Evolutionary conservation across 495 filamentous ascomycete species (phyloP).

Genomic region (Aspergillus coremiiformis): DNA sequence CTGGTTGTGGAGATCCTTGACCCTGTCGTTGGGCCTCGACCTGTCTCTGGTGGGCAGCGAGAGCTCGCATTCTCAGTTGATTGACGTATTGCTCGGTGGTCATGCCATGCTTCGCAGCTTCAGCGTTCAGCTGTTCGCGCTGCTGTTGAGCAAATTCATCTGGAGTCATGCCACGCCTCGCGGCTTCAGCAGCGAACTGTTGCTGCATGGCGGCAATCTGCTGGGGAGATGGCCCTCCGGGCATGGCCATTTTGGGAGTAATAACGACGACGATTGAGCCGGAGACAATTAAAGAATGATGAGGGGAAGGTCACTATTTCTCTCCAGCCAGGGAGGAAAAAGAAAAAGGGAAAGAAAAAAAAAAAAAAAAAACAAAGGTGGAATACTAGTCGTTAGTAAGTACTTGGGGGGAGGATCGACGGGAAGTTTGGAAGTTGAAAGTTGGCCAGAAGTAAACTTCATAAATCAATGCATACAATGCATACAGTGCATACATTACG

Average conservation of each 20-base stretch:
- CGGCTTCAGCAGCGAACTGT: slow-evolving; percentile 69
- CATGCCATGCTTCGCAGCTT: slow-evolving; percentile 58
- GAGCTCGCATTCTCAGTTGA: slow-evolving; percentile 56
- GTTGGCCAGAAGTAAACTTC: no score
- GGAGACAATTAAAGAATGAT: neutral
- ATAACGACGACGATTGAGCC: neutral
- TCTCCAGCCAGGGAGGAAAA: neutral
- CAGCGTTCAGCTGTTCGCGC: slow-evolving; percentile 48
- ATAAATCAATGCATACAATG: no score
- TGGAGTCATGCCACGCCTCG: slow-evolving; percentile 67
- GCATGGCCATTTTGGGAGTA: slow-evolving; percentile 36
- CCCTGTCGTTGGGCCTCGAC: slow-evolving; percentile 40
- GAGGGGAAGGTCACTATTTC: neutral
- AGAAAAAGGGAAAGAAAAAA: neutral
- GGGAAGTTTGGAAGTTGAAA: slow-evolving; percentile 1
- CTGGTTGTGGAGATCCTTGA: slow-evolving; percentile 40
- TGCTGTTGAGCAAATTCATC: slow-evolving; percentile 61
- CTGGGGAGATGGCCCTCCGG: slow-evolving; percentile 70
- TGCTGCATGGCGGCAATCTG: slow-evolving; percentile 79
- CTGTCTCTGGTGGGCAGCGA: slow-evolving; percentile 44
- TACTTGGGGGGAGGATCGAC: neutral
- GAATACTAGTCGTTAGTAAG: neutral
- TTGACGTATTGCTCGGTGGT: slow-evolving; percentile 56
- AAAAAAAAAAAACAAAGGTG: neutral
- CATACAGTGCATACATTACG: no score